Conservation (phyloP, 108 stramenopile species). For the Cyclotella sp. region DNA sequence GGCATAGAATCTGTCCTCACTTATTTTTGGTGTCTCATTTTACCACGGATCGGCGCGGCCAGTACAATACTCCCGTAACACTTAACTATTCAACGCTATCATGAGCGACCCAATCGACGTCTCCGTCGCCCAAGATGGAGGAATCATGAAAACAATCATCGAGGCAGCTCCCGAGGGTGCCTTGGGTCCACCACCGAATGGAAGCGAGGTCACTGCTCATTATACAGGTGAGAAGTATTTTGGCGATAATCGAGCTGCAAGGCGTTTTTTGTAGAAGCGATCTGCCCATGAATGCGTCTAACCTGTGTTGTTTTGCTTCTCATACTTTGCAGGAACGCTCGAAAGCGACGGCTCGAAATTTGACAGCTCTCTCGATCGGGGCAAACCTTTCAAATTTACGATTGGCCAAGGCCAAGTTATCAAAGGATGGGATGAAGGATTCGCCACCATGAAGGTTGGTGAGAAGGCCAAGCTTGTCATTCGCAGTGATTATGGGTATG, state of each 20-base stretch:
- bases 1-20: neutral
- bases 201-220: slow-evolving; percentile 86
- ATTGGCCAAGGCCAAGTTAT: slow-evolving; percentile 96
- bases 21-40: too few relatives aligned
- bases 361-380: slow-evolving; percentile 85
- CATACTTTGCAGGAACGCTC: slow-evolving; percentile 64
- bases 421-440: slow-evolving; percentile 95
- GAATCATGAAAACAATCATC: slow-evolving; percentile 84
- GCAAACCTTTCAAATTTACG: slow-evolving; percentile 93
- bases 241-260: neutral
- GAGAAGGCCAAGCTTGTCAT: slow-evolving; percentile 84
- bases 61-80: slow-evolving; percentile 5
- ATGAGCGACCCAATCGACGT: slow-evolving; percentile 70
- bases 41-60: neutral
- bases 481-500: slow-evolving; percentile 93
- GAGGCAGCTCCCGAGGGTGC: slow-evolving; percentile 78
- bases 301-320: neutral
- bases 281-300: neutral
- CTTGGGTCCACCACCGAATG: slow-evolving; percentile 75
- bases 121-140: slow-evolving; percentile 86
- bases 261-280: neutral
- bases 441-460: slow-evolving; percentile 89
- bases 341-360: slow-evolving; percentile 89
- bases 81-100: neutral
- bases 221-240: slow-evolving; percentile 77